These are phyloP conservation scores for Sisymbrium irio DNA, from an alignment of 345 rosid genomes.

Conservation along the genomic window DNA sequence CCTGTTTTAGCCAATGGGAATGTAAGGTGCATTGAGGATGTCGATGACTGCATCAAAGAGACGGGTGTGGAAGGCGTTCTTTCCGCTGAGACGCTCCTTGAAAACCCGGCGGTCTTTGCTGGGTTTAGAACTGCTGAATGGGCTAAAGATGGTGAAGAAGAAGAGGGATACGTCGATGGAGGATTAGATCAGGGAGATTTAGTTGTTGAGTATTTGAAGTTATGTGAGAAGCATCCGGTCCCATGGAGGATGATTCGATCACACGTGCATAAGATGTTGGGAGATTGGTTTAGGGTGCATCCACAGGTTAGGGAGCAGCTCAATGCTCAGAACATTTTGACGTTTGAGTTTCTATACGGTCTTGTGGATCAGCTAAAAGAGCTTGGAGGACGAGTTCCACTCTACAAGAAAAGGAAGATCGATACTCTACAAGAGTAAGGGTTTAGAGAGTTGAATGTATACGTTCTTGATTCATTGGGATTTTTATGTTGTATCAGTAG, in stretches of 20 bases:
- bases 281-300: slow-evolving; percentile 80
- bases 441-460: slow-evolving; percentile 6
- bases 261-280: slow-evolving; percentile 86
- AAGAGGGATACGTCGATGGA: slow-evolving; percentile 41
- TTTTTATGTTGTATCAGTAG: slow-evolving; percentile 9
- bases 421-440: not conserved
- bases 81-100: slow-evolving; percentile 94
- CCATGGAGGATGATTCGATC: slow-evolving; percentile 94
- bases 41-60: slow-evolving; percentile 54
- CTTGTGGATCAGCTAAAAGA: slow-evolving; percentile 65
- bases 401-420: slow-evolving; percentile 45
- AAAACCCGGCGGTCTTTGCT: slow-evolving; percentile 86
- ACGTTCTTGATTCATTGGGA: slow-evolving; percentile 12
- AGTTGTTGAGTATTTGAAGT: slow-evolving; percentile 67
- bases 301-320: slow-evolving; percentile 76
- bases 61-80: slow-evolving; percentile 90
- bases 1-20: slow-evolving; percentile 98
- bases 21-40: slow-evolving; percentile 80
- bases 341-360: slow-evolving; percentile 73
- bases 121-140: slow-evolving; percentile 78
- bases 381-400: slow-evolving; percentile 66
- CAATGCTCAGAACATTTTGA: slow-evolving; percentile 63
- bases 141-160: slow-evolving; percentile 45
- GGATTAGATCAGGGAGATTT: slow-evolving; percentile 75
- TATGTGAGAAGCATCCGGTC: slow-evolving; percentile 85